These are phyloP conservation scores for Acanthamoeba healyi DNA, from an alignment of 208 protist genomes.

Conservation along the genomic window DNA sequence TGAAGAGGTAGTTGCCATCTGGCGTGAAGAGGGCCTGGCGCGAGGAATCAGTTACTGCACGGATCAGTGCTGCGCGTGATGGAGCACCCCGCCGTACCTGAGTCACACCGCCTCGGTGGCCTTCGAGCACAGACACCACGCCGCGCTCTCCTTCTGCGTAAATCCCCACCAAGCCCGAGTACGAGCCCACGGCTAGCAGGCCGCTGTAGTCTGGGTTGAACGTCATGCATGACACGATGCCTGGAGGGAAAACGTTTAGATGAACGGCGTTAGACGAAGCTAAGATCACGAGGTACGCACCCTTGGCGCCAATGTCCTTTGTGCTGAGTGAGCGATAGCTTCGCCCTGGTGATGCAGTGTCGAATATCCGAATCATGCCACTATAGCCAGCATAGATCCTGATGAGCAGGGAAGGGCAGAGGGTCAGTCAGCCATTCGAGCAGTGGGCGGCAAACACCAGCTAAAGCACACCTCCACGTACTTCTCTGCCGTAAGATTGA, in stretches of 20 bases:
- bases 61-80: not conserved
- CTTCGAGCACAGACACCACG: constrained; percentile 41
- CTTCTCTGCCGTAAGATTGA: constrained; percentile 50
- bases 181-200: constrained; percentile 18
- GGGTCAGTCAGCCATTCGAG: too few relatives aligned
- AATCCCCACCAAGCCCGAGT: not conserved
- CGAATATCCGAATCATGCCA: constrained; percentile 31
- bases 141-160: constrained; percentile 9
- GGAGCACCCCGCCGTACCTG: not conserved
- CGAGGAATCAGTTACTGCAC: too few relatives aligned
- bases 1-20: constrained; percentile 60
- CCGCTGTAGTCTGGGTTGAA: constrained; percentile 55
- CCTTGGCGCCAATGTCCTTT: not conserved
- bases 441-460: not conserved
- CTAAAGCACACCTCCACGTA: not conserved
- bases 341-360: constrained; percentile 24
- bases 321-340: constrained; percentile 29
- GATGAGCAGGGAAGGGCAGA: too few relatives aligned
- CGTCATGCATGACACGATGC: constrained; percentile 32
- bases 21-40: constrained; percentile 20
- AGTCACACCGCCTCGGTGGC: constrained; percentile 48
- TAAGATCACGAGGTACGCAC: not conserved
- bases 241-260: not conserved
- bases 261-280: not conserved
- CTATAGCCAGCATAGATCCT: constrained; percentile 49